Percentiles rank a stretch among this genome's conserved stretches.
Conservation (phyloP, 2,329 filamentous ascomycete genomes). For the Penicillium palitans region DNA sequence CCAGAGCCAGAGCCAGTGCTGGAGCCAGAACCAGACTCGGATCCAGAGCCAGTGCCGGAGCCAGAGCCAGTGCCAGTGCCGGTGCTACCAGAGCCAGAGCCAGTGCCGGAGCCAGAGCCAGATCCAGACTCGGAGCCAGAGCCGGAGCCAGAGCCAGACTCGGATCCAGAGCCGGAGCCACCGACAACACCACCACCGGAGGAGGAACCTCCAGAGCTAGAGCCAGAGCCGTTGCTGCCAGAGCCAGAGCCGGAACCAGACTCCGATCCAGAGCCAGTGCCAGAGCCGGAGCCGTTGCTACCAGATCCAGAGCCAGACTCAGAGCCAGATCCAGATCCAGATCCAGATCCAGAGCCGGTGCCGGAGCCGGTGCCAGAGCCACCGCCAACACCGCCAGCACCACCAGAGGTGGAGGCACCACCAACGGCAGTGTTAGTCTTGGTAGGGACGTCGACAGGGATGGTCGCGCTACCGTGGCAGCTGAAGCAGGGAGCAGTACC, state of each 20-base stretch:
- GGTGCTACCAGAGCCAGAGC: conserved; percentile 2
- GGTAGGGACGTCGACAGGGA: conserved; percentile 6
- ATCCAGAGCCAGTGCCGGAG: not conserved
- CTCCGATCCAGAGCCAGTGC: not conserved
- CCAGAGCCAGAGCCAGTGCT: conserved; percentile 2
- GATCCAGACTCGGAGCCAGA: not conserved
- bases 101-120: not conserved
- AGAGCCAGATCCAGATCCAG: conserved; percentile 8
- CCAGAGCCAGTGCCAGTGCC: not conserved
- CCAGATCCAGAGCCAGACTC: conserved; percentile 1
- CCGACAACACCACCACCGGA: no score
- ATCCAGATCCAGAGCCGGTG: conserved; percentile 11
- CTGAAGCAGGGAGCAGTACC: conserved; percentile 12
- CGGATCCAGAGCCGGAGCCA: not conserved
- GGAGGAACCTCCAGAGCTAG: not conserved
- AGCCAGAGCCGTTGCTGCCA: conserved; percentile 2
- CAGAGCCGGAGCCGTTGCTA: not conserved
- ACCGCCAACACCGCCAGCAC: not conserved
- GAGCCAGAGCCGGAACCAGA: not conserved
- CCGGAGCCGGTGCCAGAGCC: not conserved
- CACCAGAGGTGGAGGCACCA: not conserved
- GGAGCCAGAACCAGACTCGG: not conserved
- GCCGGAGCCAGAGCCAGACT: not conserved
- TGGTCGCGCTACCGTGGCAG: conserved; percentile 7
- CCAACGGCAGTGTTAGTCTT: not conserved